Conservation (phyloP, 768 basidiomycete genomes). For the Trametes coccinea region DNA sequence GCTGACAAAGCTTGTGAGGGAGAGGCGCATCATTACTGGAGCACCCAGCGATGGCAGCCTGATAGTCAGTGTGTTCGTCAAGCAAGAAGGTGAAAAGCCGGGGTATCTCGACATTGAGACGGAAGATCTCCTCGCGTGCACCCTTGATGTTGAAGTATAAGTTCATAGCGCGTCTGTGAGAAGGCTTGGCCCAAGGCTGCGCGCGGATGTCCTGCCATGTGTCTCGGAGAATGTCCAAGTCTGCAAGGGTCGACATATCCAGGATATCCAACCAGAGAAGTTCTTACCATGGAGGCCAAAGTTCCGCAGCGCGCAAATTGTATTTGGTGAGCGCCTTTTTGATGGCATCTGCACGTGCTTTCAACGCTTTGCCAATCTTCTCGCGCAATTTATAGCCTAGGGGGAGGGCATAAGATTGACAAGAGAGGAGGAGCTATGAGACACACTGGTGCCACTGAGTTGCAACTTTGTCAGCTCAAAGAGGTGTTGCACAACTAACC, state of each 20-base stretch:
- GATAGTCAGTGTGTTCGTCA: slow-evolving; percentile 29
- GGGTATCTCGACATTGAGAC: slow-evolving; percentile 36
- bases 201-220: slow-evolving; percentile 32
- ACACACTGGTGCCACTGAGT: slow-evolving; percentile 29
- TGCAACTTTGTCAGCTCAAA: slow-evolving; percentile 35
- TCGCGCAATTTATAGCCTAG: slow-evolving; percentile 38
- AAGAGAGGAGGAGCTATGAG: background rate
- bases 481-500: slow-evolving; percentile 32
- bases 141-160: slow-evolving; percentile 32
- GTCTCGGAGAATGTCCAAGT: slow-evolving; percentile 38
- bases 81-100: slow-evolving; percentile 30
- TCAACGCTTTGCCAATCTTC: slow-evolving; percentile 37
- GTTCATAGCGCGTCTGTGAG: slow-evolving; percentile 38
- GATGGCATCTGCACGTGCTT: slow-evolving; percentile 35
- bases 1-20: too few species aligned
- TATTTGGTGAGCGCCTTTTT: slow-evolving; percentile 33
- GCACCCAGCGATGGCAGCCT: too few species aligned
- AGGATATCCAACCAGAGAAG: slow-evolving; percentile 16
- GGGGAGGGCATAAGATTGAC: background rate
- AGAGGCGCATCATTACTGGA: too few species aligned
- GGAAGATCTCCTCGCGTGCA: slow-evolving; percentile 34
- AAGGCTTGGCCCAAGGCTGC: slow-evolving; percentile 35
- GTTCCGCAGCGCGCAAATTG: slow-evolving; percentile 30
- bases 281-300: slow-evolving; percentile 18
- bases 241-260: slow-evolving; percentile 16